Evolutionary conservation across 176 grass and related monocot species (phyloP).

Genomic region (Cocos nucifera): DNA sequence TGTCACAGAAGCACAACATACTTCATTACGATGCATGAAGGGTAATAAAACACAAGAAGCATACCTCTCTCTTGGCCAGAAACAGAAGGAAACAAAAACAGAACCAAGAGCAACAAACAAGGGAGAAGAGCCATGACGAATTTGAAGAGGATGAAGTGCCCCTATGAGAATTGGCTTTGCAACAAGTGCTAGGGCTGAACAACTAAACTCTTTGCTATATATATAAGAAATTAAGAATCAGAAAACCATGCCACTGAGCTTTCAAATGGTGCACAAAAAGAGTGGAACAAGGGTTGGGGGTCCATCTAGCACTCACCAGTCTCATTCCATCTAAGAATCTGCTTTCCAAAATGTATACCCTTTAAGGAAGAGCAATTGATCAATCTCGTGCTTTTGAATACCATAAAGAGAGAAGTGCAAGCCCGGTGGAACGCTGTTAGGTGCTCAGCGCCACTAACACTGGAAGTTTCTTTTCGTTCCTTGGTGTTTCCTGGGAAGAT

Average conservation of each 20-base stretch:
- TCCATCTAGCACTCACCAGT: constrained; percentile 4
- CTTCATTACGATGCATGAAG: not conserved
- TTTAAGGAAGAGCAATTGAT: not conserved
- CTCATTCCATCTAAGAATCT: constrained; percentile 5
- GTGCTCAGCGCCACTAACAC: no score
- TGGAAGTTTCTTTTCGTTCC: no score
- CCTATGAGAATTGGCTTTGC: not conserved
- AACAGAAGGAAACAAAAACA: not conserved
- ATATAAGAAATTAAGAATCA: not conserved
- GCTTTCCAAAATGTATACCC: not conserved
- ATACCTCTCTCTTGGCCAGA: constrained; percentile 1
- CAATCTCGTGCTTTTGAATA: not conserved
- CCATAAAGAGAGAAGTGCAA: not conserved
- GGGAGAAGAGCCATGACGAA: not conserved
- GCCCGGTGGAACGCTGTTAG: not conserved
- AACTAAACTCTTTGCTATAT: not conserved
- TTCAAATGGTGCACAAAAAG: not conserved
- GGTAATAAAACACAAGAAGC: not conserved
- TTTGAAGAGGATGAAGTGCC: not conserved
- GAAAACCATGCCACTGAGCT: not conserved
- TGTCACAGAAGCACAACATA: not conserved
- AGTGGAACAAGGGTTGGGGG: not conserved
- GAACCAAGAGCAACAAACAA: constrained; percentile 5
- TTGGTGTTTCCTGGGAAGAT: no score
- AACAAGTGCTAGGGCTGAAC: not conserved